Percentiles rank a stretch among this genome's conserved stretches.
Evolutionary conservation across 139 green algal genomes (phyloP).

Genomic region (Chlorella vulgaris): DNA sequence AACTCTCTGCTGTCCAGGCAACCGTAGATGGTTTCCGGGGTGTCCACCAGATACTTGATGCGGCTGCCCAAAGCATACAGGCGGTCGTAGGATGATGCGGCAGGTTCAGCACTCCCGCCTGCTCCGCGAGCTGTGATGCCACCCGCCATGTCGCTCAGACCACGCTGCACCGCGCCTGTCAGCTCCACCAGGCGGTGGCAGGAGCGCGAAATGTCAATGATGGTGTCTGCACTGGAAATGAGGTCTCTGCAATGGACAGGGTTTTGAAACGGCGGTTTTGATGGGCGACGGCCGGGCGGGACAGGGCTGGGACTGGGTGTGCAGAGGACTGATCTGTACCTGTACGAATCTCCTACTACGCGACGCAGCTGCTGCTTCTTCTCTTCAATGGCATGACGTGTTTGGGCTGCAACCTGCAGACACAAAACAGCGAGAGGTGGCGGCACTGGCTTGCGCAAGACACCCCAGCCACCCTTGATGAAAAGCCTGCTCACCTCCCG

Average conservation of each 20-base stretch:
- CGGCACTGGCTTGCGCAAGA: too few species aligned
- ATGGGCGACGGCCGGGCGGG: too few species aligned
- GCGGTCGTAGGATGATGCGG: slow-evolving; percentile 36
- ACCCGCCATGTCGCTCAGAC: slow-evolving; percentile 13
- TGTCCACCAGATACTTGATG: slow-evolving; percentile 96
- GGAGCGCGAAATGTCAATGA: slow-evolving; percentile 77
- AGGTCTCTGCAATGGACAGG: slow-evolving; percentile 75
- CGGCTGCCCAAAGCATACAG: slow-evolving; percentile 81
- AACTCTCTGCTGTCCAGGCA: slow-evolving; percentile 82
- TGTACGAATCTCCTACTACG: slow-evolving; percentile 90
- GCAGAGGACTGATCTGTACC: too few species aligned
- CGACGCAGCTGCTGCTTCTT: slow-evolving; percentile 89
- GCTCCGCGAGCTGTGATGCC: neutral
- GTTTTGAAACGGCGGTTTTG: neutral
- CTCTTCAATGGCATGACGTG: slow-evolving; percentile 83
- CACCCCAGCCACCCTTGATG: too few species aligned
- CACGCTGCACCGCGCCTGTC: slow-evolving; percentile 60
- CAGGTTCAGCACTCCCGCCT: neutral
- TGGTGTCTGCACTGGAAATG: slow-evolving; percentile 92
- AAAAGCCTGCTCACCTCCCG: too few species aligned
- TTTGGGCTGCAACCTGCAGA: slow-evolving; percentile 77
- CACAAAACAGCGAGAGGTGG: neutral
- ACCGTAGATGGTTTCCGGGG: slow-evolving; percentile 96
- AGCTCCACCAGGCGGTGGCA: slow-evolving; percentile 67
- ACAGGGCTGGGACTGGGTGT: too few species aligned